phyloP scores from a whole-genome alignment of 2,329 filamentous ascomycete genomes.

The Cladophialophora bantiana region DNA sequence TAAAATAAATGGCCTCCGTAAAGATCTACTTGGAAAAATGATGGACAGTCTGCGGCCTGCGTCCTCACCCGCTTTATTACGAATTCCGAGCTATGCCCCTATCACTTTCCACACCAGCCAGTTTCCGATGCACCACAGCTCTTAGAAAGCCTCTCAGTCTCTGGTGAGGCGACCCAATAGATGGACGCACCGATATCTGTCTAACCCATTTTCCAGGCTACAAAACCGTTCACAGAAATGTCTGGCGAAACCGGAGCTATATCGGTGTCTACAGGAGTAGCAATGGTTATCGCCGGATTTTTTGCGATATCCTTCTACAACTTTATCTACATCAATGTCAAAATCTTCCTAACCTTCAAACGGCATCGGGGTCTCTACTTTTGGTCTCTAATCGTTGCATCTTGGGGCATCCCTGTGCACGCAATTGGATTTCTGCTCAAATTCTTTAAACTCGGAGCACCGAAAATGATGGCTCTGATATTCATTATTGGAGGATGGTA shows the following conservation, averaged over 20 bases:
- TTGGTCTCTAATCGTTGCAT: conserved; percentile 54
- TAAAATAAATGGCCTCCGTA: not conserved
- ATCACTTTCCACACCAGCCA: too few relatives aligned
- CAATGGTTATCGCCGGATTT: conserved; percentile 10
- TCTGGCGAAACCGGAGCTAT: conserved; percentile 1
- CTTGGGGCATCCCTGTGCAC: conserved; percentile 53
- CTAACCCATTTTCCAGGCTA: not conserved
- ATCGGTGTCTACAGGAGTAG: not conserved
- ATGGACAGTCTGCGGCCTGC: not conserved
- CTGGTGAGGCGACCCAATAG: not conserved
- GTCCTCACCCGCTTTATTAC: too few relatives aligned
- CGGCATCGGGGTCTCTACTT: conserved; percentile 57
- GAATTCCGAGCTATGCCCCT: too few relatives aligned
- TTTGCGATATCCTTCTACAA: conserved; percentile 7
- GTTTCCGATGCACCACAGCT: not conserved
- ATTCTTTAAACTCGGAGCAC: conserved; percentile 48
- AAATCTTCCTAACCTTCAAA: conserved; percentile 53
- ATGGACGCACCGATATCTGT: not conserved
- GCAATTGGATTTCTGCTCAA: conserved; percentile 56
- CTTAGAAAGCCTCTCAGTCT: not conserved
- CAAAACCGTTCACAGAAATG: not conserved
- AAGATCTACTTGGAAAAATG: not conserved
- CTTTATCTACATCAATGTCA: conserved; percentile 42
- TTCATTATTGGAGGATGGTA: conserved; percentile 55
- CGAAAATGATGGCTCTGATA: conserved; percentile 47